Evolutionary conservation across 1,284 basidiomycete species (phyloP).

Genomic region (Cystobasidium slooffiae): DNA sequence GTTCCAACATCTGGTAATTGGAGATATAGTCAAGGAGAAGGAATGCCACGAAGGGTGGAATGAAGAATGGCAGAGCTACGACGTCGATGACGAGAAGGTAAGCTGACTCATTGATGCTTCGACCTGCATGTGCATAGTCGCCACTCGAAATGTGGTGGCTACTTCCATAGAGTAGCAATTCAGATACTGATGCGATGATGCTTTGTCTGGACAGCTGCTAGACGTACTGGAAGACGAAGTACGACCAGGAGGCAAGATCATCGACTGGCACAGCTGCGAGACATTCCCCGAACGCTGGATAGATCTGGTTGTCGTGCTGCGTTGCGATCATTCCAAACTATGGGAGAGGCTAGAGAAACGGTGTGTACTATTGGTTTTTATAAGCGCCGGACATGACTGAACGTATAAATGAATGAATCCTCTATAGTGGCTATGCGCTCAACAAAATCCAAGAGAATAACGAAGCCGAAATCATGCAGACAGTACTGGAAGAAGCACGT

Average conservation of each 20-base stretch:
- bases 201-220: slow-evolving; percentile 64
- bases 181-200: background rate
- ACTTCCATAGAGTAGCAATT: background rate
- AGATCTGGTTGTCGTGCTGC: slow-evolving; percentile 92
- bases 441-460: slow-evolving; percentile 99
- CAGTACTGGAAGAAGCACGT: slow-evolving; percentile 84
- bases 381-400: too few relatives aligned
- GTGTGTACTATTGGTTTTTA: too few relatives aligned
- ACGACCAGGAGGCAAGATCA: slow-evolving; percentile 72
- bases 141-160: background rate
- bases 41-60: slow-evolving; percentile 83
- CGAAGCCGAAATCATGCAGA: slow-evolving; percentile 96
- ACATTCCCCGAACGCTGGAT: slow-evolving; percentile 95
- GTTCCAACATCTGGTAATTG: slow-evolving; percentile 79
- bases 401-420: too few relatives aligned
- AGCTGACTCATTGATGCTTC: background rate
- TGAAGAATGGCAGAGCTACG: slow-evolving; percentile 91
- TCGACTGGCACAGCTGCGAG: slow-evolving; percentile 98
- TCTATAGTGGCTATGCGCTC: slow-evolving; percentile 74
- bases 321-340: slow-evolving; percentile 84
- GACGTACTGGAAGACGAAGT: slow-evolving; percentile 78
- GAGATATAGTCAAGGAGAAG: slow-evolving; percentile 83
- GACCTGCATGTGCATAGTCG: slow-evolving; percentile 1
- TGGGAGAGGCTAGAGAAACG: slow-evolving; percentile 93
- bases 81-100: slow-evolving; percentile 93